A percentile compares a stretch with the other conserved stretches of the same genome.
phyloP scores from a whole-genome alignment of 2,329 filamentous ascomycete species.

The Davidsoniella eucalypti region DNA sequence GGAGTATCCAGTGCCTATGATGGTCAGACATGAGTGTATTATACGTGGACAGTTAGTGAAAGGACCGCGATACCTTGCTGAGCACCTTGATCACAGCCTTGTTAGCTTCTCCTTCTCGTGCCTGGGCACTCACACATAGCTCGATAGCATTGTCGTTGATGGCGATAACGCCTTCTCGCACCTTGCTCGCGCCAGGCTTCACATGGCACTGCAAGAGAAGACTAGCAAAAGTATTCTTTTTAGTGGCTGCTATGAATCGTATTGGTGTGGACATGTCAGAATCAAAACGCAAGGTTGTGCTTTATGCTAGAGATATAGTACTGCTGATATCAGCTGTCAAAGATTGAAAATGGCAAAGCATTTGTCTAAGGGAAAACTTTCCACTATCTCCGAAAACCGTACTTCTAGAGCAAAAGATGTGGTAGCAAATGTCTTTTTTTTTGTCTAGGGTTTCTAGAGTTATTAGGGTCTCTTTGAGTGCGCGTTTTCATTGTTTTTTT shows the following conservation, averaged over 20 bases:
- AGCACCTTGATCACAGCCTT: constrained; percentile 46
- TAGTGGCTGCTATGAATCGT: constrained; percentile 30
- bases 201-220: constrained; percentile 50
- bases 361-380: too few relatives aligned
- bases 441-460: too few relatives aligned
- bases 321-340: not conserved
- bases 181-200: constrained; percentile 46
- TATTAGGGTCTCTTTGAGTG: too few relatives aligned
- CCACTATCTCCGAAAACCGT: too few relatives aligned
- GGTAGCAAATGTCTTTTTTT: too few relatives aligned
- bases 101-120: constrained; percentile 53
- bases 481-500: too few relatives aligned
- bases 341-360: not conserved
- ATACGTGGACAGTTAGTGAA: not conserved
- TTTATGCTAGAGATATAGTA: not conserved
- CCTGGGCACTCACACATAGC: constrained; percentile 47
- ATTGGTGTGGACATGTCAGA: constrained; percentile 6
- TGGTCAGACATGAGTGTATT: not conserved
- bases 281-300: not conserved
- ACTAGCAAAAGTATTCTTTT: constrained; percentile 27
- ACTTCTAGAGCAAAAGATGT: too few relatives aligned
- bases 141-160: constrained; percentile 42
- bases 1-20: constrained; percentile 34
- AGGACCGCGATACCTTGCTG: constrained; percentile 30
- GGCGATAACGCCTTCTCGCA: constrained; percentile 41